Conservation (phyloP, 768 basidiomycete genomes). For the Russula brevipes region DNA sequence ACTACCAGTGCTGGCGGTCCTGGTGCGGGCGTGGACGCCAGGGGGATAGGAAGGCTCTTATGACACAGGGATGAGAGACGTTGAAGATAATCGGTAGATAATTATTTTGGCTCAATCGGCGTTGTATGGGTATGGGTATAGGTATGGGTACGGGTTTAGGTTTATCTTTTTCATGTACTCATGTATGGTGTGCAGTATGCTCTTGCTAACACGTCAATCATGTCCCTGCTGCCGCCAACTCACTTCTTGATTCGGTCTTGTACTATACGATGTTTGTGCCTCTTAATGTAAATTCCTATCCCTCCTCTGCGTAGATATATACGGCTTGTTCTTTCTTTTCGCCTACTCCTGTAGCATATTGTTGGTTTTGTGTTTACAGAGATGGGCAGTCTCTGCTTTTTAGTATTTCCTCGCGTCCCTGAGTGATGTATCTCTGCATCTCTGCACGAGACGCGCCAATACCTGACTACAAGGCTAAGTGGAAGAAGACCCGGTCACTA, state of each 20-base stretch:
- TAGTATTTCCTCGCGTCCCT: too few species aligned
- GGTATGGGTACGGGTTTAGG: too few species aligned
- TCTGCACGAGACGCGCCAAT: too few species aligned
- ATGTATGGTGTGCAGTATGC: background rate
- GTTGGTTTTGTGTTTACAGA: too few species aligned
- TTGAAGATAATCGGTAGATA: background rate
- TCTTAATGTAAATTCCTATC: background rate
- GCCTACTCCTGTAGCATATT: too few species aligned
- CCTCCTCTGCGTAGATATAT: too few species aligned
- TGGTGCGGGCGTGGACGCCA: background rate
- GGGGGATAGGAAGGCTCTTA: background rate
- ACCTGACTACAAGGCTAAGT: too few species aligned
- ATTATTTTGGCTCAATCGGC: too few species aligned
- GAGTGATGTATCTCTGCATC: too few species aligned
- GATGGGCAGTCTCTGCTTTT: too few species aligned
- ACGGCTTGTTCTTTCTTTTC: background rate
- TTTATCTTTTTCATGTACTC: background rate
- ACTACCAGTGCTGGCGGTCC: background rate
- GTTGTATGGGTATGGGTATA: too few species aligned
- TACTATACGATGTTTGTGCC: background rate
- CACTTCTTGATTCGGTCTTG: background rate
- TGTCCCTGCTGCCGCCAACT: background rate
- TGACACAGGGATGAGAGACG: background rate
- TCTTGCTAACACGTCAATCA: background rate
- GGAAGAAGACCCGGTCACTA: too few species aligned